A percentile compares a stretch with the other conserved stretches of the same genome.
phyloP scores from a whole-genome alignment of 345 rosid genomes.

The Iberis pinnata region DNA sequence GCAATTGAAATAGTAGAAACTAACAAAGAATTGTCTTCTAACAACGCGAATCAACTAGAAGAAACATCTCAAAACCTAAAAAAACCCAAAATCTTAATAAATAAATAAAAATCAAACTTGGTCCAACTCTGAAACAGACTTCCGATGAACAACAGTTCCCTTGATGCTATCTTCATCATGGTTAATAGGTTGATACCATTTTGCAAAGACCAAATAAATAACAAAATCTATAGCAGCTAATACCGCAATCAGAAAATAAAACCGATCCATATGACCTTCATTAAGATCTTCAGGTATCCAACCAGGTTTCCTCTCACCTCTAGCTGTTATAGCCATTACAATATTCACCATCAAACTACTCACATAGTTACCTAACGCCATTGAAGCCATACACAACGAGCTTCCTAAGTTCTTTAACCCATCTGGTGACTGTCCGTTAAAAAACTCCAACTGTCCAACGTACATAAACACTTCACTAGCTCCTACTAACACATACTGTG shows the following conservation, averaged over 20 bases:
- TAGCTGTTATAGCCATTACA: slow-evolving; percentile 58
- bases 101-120: slow-evolving; percentile 24
- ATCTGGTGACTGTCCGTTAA: slow-evolving; percentile 82
- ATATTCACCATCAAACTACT: slow-evolving; percentile 65
- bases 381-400: slow-evolving; percentile 93
- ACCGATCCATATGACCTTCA: slow-evolving; percentile 68
- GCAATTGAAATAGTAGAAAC: neutral
- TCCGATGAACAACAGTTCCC: slow-evolving; percentile 6
- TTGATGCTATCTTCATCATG: slow-evolving; percentile 34
- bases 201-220: slow-evolving; percentile 55
- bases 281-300: slow-evolving; percentile 80
- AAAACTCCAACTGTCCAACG: slow-evolving; percentile 84
- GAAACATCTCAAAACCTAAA: neutral
- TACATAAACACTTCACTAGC: slow-evolving; percentile 92
- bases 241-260: slow-evolving; percentile 56
- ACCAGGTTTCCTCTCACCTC: slow-evolving; percentile 44
- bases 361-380: slow-evolving; percentile 79
- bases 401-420: slow-evolving; percentile 90
- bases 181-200: slow-evolving; percentile 65
- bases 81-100: neutral
- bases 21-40: neutral
- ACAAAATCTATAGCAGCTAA: slow-evolving; percentile 60
- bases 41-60: no score
- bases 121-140: slow-evolving; percentile 7
- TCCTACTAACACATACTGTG: slow-evolving; percentile 75